Percentiles rank a stretch among this genome's conserved stretches.
Conservation (phyloP, 2,329 filamentous ascomycete genomes). For the Aspergillus piperis region DNA sequence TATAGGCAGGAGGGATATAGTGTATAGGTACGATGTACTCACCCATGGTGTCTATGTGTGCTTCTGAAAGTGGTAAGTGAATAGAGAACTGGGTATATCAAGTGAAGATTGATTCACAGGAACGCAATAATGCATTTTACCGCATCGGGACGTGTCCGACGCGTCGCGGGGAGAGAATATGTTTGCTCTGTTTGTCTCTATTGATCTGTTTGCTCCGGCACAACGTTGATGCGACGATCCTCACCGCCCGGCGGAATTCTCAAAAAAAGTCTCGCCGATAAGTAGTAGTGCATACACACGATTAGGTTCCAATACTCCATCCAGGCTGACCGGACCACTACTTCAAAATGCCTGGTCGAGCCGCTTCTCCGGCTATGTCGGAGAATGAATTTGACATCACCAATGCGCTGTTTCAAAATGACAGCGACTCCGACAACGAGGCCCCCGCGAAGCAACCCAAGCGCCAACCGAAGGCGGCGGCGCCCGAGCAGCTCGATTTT, state of each 20-base stretch:
- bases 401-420: constrained; percentile 68
- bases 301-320: neutral
- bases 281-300: neutral
- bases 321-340: neutral
- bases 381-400: constrained; percentile 93
- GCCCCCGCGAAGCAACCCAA: constrained; percentile 48
- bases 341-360: constrained; percentile 67
- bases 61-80: neutral
- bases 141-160: constrained; percentile 43
- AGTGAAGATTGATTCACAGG: constrained; percentile 6
- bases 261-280: constrained; percentile 21
- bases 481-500: constrained; percentile 50
- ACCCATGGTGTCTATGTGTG: constrained; percentile 32
- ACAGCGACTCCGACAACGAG: constrained; percentile 51
- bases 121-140: constrained; percentile 34
- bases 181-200: constrained; percentile 21
- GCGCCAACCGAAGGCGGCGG: constrained; percentile 48
- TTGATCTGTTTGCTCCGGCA: constrained; percentile 13
- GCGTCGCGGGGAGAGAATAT: constrained; percentile 32
- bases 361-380: constrained; percentile 77
- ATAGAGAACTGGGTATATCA: neutral
- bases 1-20: too few species aligned
- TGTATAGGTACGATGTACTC: neutral
- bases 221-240: constrained; percentile 16
- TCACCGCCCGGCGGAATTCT: constrained; percentile 35